phyloP scores from a whole-genome alignment of 371 early-diverging fungal species.

The Mucor plumbeus region DNA sequence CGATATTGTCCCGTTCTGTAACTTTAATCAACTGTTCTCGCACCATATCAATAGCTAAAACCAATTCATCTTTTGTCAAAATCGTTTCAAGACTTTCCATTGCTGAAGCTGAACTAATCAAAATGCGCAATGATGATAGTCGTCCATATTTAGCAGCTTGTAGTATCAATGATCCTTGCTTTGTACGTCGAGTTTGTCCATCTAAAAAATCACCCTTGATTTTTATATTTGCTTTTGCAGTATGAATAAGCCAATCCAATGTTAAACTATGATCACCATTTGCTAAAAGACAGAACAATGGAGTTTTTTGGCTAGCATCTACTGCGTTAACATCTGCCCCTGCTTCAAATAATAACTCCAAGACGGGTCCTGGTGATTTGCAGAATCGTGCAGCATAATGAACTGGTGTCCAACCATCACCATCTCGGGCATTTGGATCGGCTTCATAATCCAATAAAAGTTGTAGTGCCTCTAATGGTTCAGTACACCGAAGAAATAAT shows the following conservation, averaged over 20 bases:
- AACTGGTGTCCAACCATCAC: slow-evolving; percentile 78
- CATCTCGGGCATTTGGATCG: slow-evolving; percentile 65
- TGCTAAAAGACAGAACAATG: slow-evolving; percentile 46
- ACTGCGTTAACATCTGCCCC: slow-evolving; percentile 59
- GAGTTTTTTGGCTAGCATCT: slow-evolving; percentile 37
- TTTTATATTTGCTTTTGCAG: slow-evolving; percentile 21
- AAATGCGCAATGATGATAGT: slow-evolving; percentile 15
- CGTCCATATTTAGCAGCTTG: slow-evolving; percentile 35
- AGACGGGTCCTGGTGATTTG: slow-evolving; percentile 33
- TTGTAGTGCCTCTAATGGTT: slow-evolving; percentile 41
- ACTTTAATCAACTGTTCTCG: slow-evolving; percentile 21
- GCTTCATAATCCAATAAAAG: slow-evolving; percentile 37
- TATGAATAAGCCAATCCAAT: slow-evolving; percentile 28
- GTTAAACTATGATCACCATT: slow-evolving; percentile 22
- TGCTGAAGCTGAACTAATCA: slow-evolving; percentile 16
- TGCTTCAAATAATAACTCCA: slow-evolving; percentile 33
- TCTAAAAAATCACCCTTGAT: slow-evolving; percentile 29
- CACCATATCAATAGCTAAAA: slow-evolving; percentile 20
- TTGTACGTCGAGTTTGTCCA: slow-evolving; percentile 12
- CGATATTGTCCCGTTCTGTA: slow-evolving; percentile 14
- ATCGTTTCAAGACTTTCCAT: slow-evolving; percentile 13
- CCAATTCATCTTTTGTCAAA: slow-evolving; percentile 16
- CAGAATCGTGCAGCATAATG: slow-evolving; percentile 72
- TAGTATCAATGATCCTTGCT: slow-evolving; percentile 20
- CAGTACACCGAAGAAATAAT: slow-evolving; percentile 35